Evolutionary conservation across 495 filamentous ascomycete species (phyloP), one percentile per base, ranked within the genome.

Genomic region (Penicillium lividum): DNA sequence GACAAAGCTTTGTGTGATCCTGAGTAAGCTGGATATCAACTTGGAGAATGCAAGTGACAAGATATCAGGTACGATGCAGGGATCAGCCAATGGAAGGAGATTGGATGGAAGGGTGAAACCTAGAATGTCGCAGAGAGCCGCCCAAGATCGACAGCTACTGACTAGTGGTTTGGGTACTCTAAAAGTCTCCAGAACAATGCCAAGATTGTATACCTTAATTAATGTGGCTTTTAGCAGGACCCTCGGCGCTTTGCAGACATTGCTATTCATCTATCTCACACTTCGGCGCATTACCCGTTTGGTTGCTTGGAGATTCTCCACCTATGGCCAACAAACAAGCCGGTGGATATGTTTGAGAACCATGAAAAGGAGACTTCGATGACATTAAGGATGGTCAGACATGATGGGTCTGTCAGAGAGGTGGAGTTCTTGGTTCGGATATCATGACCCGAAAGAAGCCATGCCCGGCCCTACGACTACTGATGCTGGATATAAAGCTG

Each of bases 201-300:
- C 3, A 16, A 40, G 38, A n/a, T 9, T 51, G 22, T 27, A 60
- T 53, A 67, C 56, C 57, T 64, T 63, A 62, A 65, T 67, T 57
- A 61, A 58, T 50, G 54, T 51, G 50, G 30, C 15, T 56, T 38
- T 43, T 60, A 56, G 25, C 49, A 61, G 54, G 53, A 31, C 36
- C 51, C 45, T 34, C 53, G 61, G 59, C 60, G 58, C 43, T 43
- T 61, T 61, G 50, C 31, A 56, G 57, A 56, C 51, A 58, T 57
- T 43, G 31, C 54, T 58, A 53, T 68, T 74, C 71, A 77, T 77
- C 59, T 74, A 77, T 69, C 61, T 71, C 68, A 55, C 59, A 75
- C 74, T 50, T 58, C 55, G 36, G 57, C 42, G 49, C 22, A 50
- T 42, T 55, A 30, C 61, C 62, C 57, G 69, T 70, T 57, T 56